Conservation (phyloP, 176 grass and related monocot genomes). For the Oryza glumipatula region DNA sequence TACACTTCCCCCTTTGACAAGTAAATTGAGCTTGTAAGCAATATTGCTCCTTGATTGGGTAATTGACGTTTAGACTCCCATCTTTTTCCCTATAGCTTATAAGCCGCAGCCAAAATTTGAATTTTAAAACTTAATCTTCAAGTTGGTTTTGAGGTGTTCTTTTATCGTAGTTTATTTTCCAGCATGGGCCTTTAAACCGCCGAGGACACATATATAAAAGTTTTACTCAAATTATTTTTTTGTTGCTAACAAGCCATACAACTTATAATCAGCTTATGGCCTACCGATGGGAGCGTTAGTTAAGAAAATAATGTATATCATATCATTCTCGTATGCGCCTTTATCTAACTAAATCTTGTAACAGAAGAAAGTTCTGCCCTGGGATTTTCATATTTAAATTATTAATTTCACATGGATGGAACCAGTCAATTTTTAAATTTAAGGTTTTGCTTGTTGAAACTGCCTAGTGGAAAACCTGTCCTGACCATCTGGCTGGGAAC, state of each 20-base stretch:
- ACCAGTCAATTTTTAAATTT: neutral
- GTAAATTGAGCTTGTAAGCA: neutral
- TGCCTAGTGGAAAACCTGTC: neutral
- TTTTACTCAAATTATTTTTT: no score
- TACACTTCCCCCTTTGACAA: neutral
- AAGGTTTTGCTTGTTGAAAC: neutral
- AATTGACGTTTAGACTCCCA: neutral
- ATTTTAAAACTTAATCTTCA: no score
- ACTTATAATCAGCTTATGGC: no score
- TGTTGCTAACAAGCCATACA: no score
- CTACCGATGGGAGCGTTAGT: no score
- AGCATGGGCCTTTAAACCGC: no score
- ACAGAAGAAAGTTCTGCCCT: neutral
- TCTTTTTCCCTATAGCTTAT: no score
- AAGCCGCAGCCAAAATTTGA: no score
- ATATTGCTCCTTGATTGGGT: neutral
- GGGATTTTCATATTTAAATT: neutral
- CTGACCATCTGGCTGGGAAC: neutral
- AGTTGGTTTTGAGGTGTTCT: no score
- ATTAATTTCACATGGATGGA: neutral
- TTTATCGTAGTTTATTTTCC: no score
- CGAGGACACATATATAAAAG: no score
- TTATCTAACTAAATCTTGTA: slow-evolving; percentile 5
- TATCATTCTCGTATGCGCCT: neutral
- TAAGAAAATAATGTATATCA: neutral